These are phyloP conservation scores for Torulaspora microellipsoides DNA, from an alignment of 805 yeast genomes.

Conservation along the genomic window DNA sequence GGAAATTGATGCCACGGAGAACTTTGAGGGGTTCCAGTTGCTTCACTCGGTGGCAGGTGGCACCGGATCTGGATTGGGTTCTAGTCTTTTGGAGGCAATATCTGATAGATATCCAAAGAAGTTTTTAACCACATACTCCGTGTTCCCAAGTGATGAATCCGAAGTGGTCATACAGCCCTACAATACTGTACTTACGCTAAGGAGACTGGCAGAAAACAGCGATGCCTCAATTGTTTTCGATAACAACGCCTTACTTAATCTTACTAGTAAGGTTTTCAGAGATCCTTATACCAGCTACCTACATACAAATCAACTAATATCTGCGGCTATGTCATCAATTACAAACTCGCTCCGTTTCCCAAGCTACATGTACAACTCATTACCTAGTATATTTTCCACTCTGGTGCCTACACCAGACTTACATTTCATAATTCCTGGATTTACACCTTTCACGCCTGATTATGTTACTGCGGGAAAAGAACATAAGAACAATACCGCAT, in stretches of 20 bases:
- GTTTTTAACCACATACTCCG: conserved; percentile 75
- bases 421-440: conserved; percentile 69
- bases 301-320: conserved; percentile 79
- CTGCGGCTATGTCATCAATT: conserved; percentile 77
- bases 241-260: conserved; percentile 72
- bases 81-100: conserved; percentile 68
- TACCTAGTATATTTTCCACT: conserved; percentile 75
- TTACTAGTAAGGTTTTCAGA: conserved; percentile 61
- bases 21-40: conserved; percentile 83
- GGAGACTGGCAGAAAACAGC: conserved; percentile 75
- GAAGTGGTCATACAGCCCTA: conserved; percentile 99
- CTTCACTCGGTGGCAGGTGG: conserved; percentile 98
- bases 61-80: conserved; percentile 95
- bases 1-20: conserved; percentile 87
- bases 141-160: conserved; percentile 75
- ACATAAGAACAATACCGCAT: conserved; percentile 62
- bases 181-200: conserved; percentile 77
- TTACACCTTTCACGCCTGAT: conserved; percentile 72
- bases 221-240: conserved; percentile 89
- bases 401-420: conserved; percentile 81
- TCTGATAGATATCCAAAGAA: conserved; percentile 82
- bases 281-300: conserved; percentile 60
- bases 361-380: conserved; percentile 81
- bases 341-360: conserved; percentile 91
- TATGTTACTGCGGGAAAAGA: conserved; percentile 55